Evolutionary conservation across 352 stramenopile species (phyloP).

Genomic region (Peronospora farinosa): DNA sequence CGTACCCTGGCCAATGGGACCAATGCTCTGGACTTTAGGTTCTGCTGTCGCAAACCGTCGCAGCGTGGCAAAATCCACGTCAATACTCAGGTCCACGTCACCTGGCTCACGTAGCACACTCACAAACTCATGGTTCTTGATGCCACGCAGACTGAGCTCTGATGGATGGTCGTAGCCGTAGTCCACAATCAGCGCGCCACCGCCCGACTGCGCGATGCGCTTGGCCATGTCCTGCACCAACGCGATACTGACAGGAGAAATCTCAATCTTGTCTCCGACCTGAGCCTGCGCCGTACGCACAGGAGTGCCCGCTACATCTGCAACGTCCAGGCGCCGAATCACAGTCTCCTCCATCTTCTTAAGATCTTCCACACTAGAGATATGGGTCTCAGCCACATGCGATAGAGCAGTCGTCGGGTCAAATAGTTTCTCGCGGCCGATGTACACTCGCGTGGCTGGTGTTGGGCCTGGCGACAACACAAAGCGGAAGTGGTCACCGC

Average conservation of each 20-base stretch:
- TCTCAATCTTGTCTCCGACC: conserved; percentile 88
- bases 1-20: conserved; percentile 85
- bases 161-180: conserved; percentile 91
- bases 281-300: conserved; percentile 52
- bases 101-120: conserved; percentile 87
- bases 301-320: conserved; percentile 29
- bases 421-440: conserved; percentile 75
- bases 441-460: conserved; percentile 86
- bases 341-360: conserved; percentile 23
- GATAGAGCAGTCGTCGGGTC: conserved; percentile 39
- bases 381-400: conserved; percentile 21
- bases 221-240: conserved; percentile 90
- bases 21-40: conserved; percentile 65
- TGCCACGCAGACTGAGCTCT: conserved; percentile 88
- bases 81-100: conserved; percentile 88
- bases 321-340: conserved; percentile 47
- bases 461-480: conserved; percentile 90
- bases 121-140: conserved; percentile 93
- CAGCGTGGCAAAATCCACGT: conserved; percentile 86
- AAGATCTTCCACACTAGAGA: conserved; percentile 25
- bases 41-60: conserved; percentile 53
- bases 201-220: conserved; percentile 76
- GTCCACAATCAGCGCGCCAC: conserved; percentile 90
- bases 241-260: conserved; percentile 89
- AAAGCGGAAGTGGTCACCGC: conserved; percentile 87